Base-by-base conservation (phyloP, 2,329 filamentous ascomycete species). In the Cordyceps fumosorosea region DNA sequence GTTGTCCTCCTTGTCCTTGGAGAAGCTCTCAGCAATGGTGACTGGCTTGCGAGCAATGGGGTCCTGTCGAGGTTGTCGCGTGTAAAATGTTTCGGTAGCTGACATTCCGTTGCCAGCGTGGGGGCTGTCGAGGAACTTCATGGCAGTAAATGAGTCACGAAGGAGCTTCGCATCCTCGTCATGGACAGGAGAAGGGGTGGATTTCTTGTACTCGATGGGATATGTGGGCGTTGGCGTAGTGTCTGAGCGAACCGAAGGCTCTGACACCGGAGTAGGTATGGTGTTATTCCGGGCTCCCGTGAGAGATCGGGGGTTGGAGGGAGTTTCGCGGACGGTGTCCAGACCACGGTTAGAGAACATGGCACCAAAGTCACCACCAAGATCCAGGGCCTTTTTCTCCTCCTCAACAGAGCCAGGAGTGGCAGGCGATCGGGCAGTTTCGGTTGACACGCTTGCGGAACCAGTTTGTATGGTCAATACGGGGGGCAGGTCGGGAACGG, bases 291-390 rank as follows among this genome's bases (percentile, higher is more conserved):
- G 79, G 59, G 76, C 77, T 5, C 74, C 76, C 1, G 81, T 81
- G 62, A 83, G 70, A 37, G 79, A 78, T 7, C 81, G 76, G 29
- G 76, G 74, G 20, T 74, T 72, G 5, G 73, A 70, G 10, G 70
- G 66, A 12, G 72, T 72, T 40, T 77, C 76, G 22, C 75, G 79
- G 61, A 81, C 64, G 4, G 81, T 82, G n/a, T 74, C 74, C 55
- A 78, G 75, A 67, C 81, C 82, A 24, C 79, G 75, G n/a, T 74
- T 76, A 12, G 75, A 75, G 47, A 85, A 77, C 80, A 86, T 83
- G 62, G 77, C 82, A 63, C 80, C 78, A 65, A 86, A 83, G 67
- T 86, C 83, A 53, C 82, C 79, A 18, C 84, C 84, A 54, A 86
- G 69, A 67, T 85, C 83, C 18, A 86, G 67, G 47, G 60, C 78